Evolutionary conservation across 345 rosid genomes (phyloP).

Genomic region (Gossypium sturtianum): DNA sequence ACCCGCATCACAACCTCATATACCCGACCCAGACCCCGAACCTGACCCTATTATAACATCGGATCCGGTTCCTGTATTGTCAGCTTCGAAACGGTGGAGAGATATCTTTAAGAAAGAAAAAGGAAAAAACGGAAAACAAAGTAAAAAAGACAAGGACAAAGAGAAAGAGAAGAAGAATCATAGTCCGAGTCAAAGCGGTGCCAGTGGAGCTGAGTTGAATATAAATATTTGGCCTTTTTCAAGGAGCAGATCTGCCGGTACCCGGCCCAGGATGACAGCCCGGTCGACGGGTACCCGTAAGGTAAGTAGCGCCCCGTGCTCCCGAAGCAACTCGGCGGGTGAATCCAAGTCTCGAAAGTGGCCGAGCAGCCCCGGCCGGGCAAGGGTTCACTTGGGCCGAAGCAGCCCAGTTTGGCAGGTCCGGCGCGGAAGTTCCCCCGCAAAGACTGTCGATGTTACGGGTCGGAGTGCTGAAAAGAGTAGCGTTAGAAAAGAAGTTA

Average conservation of each 20-base stretch:
- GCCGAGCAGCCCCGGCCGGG: slow-evolving; percentile 61
- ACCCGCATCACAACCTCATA: slow-evolving; percentile 8
- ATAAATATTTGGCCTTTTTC: slow-evolving; percentile 85
- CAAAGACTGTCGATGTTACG: slow-evolving; percentile 15
- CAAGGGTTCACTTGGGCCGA: slow-evolving; percentile 65
- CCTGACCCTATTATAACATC: slow-evolving; percentile 5
- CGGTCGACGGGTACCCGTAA: slow-evolving; percentile 29
- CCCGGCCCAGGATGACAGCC: slow-evolving; percentile 41
- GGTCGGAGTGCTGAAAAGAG: slow-evolving; percentile 23
- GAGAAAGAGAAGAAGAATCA: slow-evolving; percentile 23
- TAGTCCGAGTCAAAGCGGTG: slow-evolving; percentile 10
- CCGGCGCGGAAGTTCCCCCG: slow-evolving; percentile 26
- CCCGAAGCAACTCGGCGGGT: slow-evolving; percentile 69
- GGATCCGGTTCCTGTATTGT: slow-evolving; percentile 8
- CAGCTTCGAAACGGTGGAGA: slow-evolving; percentile 64
- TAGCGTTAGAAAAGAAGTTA: slow-evolving; percentile 16
- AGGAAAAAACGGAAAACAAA: slow-evolving; percentile 27
- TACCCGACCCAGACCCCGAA: slow-evolving; percentile 8
- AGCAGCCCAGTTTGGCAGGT: slow-evolving; percentile 81
- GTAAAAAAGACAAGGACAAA: slow-evolving; percentile 18
- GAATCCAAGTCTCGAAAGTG: slow-evolving; percentile 46
- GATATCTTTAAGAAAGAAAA: slow-evolving; percentile 50
- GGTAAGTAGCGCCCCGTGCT: slow-evolving; percentile 75
- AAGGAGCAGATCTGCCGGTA: slow-evolving; percentile 73
- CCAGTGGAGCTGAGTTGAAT: slow-evolving; percentile 46